Base-by-base conservation (phyloP, 257 asterid species). In the Paulownia fortunei region DNA sequence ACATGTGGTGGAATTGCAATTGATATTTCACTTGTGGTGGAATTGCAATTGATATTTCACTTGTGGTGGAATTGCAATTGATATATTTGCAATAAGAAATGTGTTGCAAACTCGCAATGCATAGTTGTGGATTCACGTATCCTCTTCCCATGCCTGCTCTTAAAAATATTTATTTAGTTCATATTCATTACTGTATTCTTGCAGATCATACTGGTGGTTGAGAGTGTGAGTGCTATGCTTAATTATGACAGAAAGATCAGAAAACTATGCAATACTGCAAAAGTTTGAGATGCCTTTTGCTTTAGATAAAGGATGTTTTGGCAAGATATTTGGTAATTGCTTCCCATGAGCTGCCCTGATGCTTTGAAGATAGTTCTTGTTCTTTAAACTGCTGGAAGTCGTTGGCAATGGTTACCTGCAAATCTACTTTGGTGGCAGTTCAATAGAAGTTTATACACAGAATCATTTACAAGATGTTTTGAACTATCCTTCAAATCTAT, bases 171-270 rank as follows among this genome's bases (percentile, higher is more conserved):
- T 3, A 30, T 34, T 23, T 52, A 24, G 34, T 18, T 46, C 26
- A 58, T n/a, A n/a, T 46, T 37, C 6, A 18, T 71, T 66, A 68
- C 13, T 62, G 30, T 73, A 58, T 81, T 73, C 32, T 23, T 85
- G 89, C 89, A 96, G 99, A 82, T 92, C 62, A 54, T 93, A 66
- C 85, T 96, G 89, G 91, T 92, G 54, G 97, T 96, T 75, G 97
- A 96, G 95, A 92, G 97, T 47, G 94, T 90, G 51, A 89, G 88
- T 72, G 80, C 97, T 36, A 96, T 93, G 94, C 96, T 93, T 61
- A 89, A 92, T 82, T 88, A 89, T 30, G 99, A 93, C 73, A 85
- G 99, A 71, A 91, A 74, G 87, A 86, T 96, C 70, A 82, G 85
- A 86, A 89, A 88, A 85, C 84, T 92, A 18, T 84, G 87, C 69